Evolutionary conservation across 2,329 filamentous ascomycete species (phyloP), one percentile per base, ranked within the genome.

Genomic region (Cladosporium sp.): DNA sequence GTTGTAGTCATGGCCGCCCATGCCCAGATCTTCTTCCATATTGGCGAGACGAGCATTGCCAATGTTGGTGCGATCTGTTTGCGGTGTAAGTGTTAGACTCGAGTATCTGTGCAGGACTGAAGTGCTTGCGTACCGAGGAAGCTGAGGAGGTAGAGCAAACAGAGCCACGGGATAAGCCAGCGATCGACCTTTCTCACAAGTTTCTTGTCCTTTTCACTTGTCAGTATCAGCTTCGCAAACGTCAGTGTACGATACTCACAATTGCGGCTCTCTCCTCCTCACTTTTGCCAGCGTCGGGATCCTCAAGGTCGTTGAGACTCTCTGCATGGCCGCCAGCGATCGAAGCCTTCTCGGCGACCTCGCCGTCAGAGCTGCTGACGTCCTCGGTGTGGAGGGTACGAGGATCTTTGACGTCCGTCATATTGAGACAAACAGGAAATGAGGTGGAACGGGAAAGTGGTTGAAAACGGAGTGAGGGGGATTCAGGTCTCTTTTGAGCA

Each of bases 101-200:
- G 3, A 11, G 32, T 36, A 8, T 7, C 32, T 12, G 13, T 1
- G 15, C 2, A 1, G 32, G 13, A 8, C 12, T n/a, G 32, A 36
- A 15, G n/a, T 3, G n/a, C 32, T 36, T 9, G 22, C 62, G 77
- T 62, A 86, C 83, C 38, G 19, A 90, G 76, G 65, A 89, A 90
- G 54, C 84, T 85, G 47, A 89, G 76, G 1, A 91, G 75, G 61
- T 90, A 90, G 29, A 90, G 75, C 42, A 89, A 73, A 52, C 82
- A 85, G 11, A 89, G 79, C 75, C 81, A 85, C 32, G 82, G 83
- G 38, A 85, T 83, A 1, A 85, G 70, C 48, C 73, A 73, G 18
- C 77, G 58, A 60, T 86, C 83, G 17, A 86, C 72, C 63, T 80
- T 85, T 63, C 82, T 75, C 8, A 86, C 61, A 2, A 86, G 70